Conservation (phyloP, 805 yeast species). For the Kuraishia capsulata region DNA sequence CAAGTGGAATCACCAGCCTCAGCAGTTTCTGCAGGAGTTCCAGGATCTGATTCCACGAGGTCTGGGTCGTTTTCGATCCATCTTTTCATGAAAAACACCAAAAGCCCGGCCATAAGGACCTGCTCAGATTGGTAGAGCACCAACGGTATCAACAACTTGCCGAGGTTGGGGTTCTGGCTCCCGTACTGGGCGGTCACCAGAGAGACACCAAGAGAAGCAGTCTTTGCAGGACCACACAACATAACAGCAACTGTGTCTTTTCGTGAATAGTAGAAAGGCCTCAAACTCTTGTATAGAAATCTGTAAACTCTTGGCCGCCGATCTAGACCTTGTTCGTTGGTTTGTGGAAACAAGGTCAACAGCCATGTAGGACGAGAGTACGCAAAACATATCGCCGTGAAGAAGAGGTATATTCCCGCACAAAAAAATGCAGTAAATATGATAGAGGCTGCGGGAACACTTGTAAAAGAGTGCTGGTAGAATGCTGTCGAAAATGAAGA, state of each 20-base stretch:
- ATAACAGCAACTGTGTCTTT: conserved; percentile 69
- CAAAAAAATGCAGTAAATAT: conserved; percentile 78
- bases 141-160: conserved; percentile 71
- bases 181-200: conserved; percentile 65
- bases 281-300: conserved; percentile 30
- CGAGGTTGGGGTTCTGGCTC: conserved; percentile 46
- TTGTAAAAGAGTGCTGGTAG: conserved; percentile 62
- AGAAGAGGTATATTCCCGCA: conserved; percentile 68
- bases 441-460: conserved; percentile 58
- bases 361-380: conserved; percentile 55
- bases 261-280: conserved; percentile 65
- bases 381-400: conserved; percentile 54
- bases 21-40: too few relatives aligned
- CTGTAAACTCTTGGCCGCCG: conserved; percentile 34
- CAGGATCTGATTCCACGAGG: too few relatives aligned
- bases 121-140: conserved; percentile 86
- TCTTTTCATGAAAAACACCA: conserved; percentile 55
- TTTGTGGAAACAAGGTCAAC: conserved; percentile 28
- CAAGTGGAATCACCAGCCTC: too few relatives aligned
- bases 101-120: conserved; percentile 69
- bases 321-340: conserved; percentile 38
- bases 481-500: conserved; percentile 83
- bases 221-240: conserved; percentile 90
- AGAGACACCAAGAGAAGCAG: conserved; percentile 88
- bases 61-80: too few relatives aligned